These are phyloP conservation scores for Sporothrix dimorphospora DNA, from an alignment of 2,329 filamentous ascomycete species.

Conservation along the genomic window DNA sequence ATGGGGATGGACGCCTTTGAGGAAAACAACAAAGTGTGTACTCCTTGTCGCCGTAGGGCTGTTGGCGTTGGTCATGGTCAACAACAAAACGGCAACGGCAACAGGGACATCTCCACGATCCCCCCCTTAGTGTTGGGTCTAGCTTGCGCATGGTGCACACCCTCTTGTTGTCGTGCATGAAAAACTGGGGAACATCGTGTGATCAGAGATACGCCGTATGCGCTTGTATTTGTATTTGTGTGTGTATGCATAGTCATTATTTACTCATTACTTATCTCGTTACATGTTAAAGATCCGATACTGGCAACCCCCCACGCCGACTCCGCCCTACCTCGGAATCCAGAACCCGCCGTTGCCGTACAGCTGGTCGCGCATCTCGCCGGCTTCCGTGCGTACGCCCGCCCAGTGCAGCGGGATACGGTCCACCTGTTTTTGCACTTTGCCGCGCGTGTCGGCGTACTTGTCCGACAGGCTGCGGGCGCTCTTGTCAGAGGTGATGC, in stretches of 20 bases:
- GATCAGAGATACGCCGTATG: not conserved
- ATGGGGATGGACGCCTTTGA: not conserved
- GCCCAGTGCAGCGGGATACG: constrained; percentile 61
- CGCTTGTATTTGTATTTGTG: not conserved
- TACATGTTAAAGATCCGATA: not conserved
- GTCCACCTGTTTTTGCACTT: constrained; percentile 59
- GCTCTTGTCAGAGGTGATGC: constrained; percentile 45
- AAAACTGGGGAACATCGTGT: too few relatives aligned
- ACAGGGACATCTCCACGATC: not conserved
- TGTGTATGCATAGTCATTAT: not conserved
- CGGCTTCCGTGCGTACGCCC: constrained; percentile 58
- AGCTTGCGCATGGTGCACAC: not conserved
- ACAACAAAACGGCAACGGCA: not conserved
- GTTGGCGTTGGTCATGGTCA: not conserved
- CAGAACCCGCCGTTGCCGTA: constrained; percentile 56
- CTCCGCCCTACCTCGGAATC: constrained; percentile 45
- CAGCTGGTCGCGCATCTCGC: constrained; percentile 52
- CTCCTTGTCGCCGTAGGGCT: not conserved
- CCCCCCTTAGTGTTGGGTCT: not conserved
- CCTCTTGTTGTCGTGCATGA: not conserved
- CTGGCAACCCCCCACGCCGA: not conserved
- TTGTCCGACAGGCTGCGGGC: constrained; percentile 50
- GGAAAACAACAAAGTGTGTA: not conserved
- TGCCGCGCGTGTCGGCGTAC: constrained; percentile 52
- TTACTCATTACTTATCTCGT: not conserved